Conservation (phyloP, 345 rosid species). For the Theobroma cacao region DNA sequence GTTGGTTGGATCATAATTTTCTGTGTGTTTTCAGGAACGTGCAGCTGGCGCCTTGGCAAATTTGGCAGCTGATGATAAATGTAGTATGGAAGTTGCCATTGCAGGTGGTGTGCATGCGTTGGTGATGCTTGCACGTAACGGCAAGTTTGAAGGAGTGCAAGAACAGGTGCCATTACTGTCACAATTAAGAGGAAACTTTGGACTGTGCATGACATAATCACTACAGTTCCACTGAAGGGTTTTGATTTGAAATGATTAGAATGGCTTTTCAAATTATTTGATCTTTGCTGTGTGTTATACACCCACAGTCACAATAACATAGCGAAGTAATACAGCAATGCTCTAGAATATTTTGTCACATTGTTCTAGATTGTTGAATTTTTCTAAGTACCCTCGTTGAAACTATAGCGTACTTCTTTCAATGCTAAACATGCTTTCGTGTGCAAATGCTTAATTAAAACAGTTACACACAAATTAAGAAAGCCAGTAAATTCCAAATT, state of each 20-base stretch:
- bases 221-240: background rate
- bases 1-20: background rate
- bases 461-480: too few relatives aligned
- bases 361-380: background rate
- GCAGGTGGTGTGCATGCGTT: constrained; percentile 82
- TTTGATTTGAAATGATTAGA: background rate
- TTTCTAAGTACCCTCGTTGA: background rate
- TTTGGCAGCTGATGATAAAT: constrained; percentile 86
- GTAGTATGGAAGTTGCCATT: constrained; percentile 70
- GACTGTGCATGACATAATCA: background rate
- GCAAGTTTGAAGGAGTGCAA: constrained; percentile 83
- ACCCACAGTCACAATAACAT: background rate
- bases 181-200: background rate
- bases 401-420: background rate
- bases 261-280: background rate
- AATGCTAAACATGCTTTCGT: background rate
- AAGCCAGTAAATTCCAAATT: background rate
- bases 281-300: background rate
- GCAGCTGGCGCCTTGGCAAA: constrained; percentile 89
- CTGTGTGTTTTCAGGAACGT: constrained; percentile 58
- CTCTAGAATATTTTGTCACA: background rate
- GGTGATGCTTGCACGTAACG: constrained; percentile 77
- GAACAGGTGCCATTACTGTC: constrained; percentile 55
- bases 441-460: background rate
- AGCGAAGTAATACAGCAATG: background rate